Percentiles rank a stretch among this genome's conserved stretches.
Conservation (phyloP, 495 filamentous ascomycete genomes). For the Xylaria longipes region DNA sequence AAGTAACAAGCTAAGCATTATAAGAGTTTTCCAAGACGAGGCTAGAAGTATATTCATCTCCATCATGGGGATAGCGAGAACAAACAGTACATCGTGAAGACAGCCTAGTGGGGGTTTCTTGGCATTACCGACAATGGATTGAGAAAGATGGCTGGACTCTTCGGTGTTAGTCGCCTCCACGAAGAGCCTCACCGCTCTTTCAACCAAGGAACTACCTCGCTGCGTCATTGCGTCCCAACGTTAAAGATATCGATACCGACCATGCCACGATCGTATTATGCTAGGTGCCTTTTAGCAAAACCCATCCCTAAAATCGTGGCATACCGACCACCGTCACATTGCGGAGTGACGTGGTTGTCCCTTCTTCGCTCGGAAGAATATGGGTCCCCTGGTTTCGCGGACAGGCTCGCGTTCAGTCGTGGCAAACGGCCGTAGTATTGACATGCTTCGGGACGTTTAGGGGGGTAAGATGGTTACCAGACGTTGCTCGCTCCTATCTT, state of each 20-base stretch:
- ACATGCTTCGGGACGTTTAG: background rate
- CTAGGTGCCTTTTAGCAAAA: slow-evolving; percentile 10
- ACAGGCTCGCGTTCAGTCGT: background rate
- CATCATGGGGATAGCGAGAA: background rate
- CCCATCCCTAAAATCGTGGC: background rate
- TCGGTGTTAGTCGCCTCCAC: slow-evolving; percentile 1
- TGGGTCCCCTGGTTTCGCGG: background rate
- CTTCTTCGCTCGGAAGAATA: slow-evolving; percentile 18
- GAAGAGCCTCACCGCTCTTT: slow-evolving; percentile 17
- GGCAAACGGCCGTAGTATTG: background rate
- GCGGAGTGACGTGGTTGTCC: slow-evolving; percentile 11
- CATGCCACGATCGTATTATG: slow-evolving; percentile 11
- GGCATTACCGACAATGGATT: slow-evolving; percentile 12
- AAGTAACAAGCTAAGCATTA: background rate
- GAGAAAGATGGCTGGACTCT: background rate
- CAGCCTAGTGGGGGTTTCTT: slow-evolving; percentile 2
- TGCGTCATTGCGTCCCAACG: slow-evolving; percentile 7
- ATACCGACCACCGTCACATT: background rate
- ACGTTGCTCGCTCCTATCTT: background rate
- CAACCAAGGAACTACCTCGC: slow-evolving; percentile 8
- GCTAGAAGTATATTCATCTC: slow-evolving; percentile 5
- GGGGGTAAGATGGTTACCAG: background rate
- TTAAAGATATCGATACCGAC: background rate
- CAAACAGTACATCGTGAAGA: slow-evolving; percentile 1
- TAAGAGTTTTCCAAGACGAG: background rate